Percentiles rank a stretch among this genome's conserved stretches.
Evolutionary conservation across 257 asterid species (phyloP).

Genomic region (Hygrophila difformis): DNA sequence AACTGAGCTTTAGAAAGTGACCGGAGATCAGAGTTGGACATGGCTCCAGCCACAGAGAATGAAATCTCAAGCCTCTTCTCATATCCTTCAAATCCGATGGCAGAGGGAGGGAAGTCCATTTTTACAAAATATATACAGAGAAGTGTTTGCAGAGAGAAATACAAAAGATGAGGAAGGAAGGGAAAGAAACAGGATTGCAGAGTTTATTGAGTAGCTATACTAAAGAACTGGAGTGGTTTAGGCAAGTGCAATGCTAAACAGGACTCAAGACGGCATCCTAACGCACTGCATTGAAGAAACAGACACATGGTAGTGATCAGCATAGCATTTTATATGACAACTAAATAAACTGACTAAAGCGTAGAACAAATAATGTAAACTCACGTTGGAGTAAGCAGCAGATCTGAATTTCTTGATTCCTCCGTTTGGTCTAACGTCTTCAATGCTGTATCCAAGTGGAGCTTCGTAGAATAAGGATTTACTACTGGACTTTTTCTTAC

Average conservation of each 20-base stretch:
- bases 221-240: slow-evolving; percentile 26
- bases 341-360: background rate
- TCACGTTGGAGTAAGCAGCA: slow-evolving; percentile 93
- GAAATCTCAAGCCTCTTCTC: slow-evolving; percentile 80
- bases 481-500: slow-evolving; percentile 71
- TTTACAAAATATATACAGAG: slow-evolving; percentile 16
- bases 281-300: slow-evolving; percentile 48
- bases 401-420: slow-evolving; percentile 93
- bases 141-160: slow-evolving; percentile 15
- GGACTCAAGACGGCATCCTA: slow-evolving; percentile 76
- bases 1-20: slow-evolving; percentile 48
- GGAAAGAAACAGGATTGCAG: slow-evolving; percentile 16
- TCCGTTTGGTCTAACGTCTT: slow-evolving; percentile 88
- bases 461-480: slow-evolving; percentile 69
- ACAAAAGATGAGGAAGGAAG: slow-evolving; percentile 27
- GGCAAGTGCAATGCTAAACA: slow-evolving; percentile 5
- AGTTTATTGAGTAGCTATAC: slow-evolving; percentile 10
- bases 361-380: slow-evolving; percentile 14
- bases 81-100: slow-evolving; percentile 81
- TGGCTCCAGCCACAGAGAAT: slow-evolving; percentile 38
- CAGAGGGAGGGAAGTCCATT: slow-evolving; percentile 52
- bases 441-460: slow-evolving; percentile 87
- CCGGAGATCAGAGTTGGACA: slow-evolving; percentile 49
- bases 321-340: background rate
- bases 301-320: background rate